Conservation (phyloP, 192 early-diverging fungal genomes). For the Jimgerdemannia flammicorona region DNA sequence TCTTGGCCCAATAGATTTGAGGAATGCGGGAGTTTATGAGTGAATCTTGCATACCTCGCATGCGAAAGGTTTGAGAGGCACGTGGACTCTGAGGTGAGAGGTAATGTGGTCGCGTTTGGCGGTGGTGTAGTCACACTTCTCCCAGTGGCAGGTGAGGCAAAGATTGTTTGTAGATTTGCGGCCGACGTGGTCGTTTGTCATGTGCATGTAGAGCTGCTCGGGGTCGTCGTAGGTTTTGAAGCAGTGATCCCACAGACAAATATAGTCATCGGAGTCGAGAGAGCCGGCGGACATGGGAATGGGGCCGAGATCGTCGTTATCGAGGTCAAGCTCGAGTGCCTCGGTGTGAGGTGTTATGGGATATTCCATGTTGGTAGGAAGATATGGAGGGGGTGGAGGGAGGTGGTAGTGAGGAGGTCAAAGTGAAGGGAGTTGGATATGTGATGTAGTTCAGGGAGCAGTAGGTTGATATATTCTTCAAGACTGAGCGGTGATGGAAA, state of each 20-base stretch:
- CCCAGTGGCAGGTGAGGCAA: slow-evolving; percentile 88
- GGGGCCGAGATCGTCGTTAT: background rate
- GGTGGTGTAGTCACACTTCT: slow-evolving; percentile 64
- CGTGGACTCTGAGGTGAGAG: slow-evolving; percentile 92
- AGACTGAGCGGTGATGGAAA: no score
- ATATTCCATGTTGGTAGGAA: background rate
- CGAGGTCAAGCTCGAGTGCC: background rate
- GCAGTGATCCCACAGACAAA: slow-evolving; percentile 47
- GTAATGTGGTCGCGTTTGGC: slow-evolving; percentile 96
- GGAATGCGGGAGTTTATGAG: background rate
- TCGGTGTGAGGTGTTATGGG: background rate
- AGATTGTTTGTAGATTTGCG: slow-evolving; percentile 85
- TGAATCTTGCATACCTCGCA: slow-evolving; percentile 54
- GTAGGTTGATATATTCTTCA: no score
- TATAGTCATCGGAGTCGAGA: background rate
- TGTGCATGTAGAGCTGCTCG: slow-evolving; percentile 81
- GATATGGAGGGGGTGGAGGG: background rate
- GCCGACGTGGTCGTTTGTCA: slow-evolving; percentile 88
- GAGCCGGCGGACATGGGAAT: background rate
- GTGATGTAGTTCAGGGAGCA: no score
- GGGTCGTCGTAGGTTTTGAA: slow-evolving; percentile 64
- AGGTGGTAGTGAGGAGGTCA: no score
- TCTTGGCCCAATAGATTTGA: background rate
- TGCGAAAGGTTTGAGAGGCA: slow-evolving; percentile 85
- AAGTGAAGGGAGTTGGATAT: no score